phyloP scores from a whole-genome alignment of 2,329 filamentous ascomycete species.

The Penicillium sp. region DNA sequence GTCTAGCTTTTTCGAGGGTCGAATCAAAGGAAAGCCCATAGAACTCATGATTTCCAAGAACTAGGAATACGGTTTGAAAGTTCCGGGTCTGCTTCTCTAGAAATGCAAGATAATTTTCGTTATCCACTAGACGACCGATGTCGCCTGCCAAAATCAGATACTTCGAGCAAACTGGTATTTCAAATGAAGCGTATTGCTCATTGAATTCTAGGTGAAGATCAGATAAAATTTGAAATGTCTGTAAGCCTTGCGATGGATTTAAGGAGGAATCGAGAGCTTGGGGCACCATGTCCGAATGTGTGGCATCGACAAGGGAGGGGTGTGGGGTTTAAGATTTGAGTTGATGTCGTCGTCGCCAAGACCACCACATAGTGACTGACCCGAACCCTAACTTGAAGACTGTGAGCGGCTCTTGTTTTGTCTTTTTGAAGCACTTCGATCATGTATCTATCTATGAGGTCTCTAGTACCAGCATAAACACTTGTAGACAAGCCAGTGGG shows the following conservation, averaged over 20 bases:
- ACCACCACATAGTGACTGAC: background rate
- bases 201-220: constrained; percentile 37
- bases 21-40: constrained; percentile 26
- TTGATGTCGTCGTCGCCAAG: background rate
- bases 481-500: no score
- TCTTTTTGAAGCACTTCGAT: no score
- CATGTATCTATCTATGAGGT: no score
- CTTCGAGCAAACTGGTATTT: constrained; percentile 25
- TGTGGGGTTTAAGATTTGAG: background rate
- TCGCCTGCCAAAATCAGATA: constrained; percentile 32
- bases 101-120: constrained; percentile 30
- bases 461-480: no score
- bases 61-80: constrained; percentile 28
- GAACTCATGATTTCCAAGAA: constrained; percentile 37
- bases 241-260: background rate
- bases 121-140: constrained; percentile 29
- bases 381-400: background rate
- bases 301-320: background rate
- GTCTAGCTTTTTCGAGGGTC: constrained; percentile 27
- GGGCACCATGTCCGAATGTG: background rate
- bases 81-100: constrained; percentile 24
- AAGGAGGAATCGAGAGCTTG: background rate
- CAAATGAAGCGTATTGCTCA: constrained; percentile 29
- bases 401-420: no score
- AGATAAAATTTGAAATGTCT: constrained; percentile 32